Percentiles rank a stretch among this genome's conserved stretches.
Evolutionary conservation across 2,329 filamentous ascomycete genomes (phyloP).

Genomic region (Orbilia javanica): DNA sequence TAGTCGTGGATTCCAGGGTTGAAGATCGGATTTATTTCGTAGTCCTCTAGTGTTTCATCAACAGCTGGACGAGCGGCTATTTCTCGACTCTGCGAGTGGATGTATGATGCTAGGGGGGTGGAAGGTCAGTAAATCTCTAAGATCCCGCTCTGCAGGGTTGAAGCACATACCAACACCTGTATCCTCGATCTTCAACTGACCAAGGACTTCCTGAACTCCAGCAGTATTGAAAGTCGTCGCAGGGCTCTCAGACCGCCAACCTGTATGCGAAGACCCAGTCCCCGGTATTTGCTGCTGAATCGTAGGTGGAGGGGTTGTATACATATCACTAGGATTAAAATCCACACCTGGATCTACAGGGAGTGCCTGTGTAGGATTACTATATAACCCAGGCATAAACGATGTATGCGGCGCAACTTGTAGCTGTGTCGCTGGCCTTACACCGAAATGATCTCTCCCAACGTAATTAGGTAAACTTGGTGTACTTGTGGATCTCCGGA

Average conservation of each 20-base stretch:
- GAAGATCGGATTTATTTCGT: constrained; percentile 77
- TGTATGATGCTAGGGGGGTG: constrained; percentile 69
- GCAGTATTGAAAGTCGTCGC: constrained; percentile 67
- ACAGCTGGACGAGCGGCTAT: constrained; percentile 70
- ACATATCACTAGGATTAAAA: constrained; percentile 35
- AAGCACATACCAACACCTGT: constrained; percentile 79
- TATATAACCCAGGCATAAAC: constrained; percentile 47
- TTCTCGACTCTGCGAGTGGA: constrained; percentile 74
- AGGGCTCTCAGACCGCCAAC: constrained; percentile 55
- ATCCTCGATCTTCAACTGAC: constrained; percentile 87
- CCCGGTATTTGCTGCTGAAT: constrained; percentile 47
- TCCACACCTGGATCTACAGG: constrained; percentile 44
- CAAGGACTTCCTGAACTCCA: constrained; percentile 82
- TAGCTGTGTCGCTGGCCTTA: constrained; percentile 43
- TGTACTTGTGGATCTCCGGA: constrained; percentile 59
- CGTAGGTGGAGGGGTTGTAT: constrained; percentile 47
- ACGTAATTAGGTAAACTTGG: constrained; percentile 45
- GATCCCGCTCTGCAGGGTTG: constrained; percentile 16
- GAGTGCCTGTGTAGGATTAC: constrained; percentile 14
- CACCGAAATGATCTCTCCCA: constrained; percentile 56
- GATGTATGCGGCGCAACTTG: constrained; percentile 52
- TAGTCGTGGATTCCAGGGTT: constrained; percentile 67
- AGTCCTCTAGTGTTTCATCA: constrained; percentile 72
- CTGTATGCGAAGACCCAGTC: constrained; percentile 35
- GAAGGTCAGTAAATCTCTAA: constrained; percentile 5